These are phyloP conservation scores for Aspergillus quadricinctus DNA, from an alignment of 2,329 filamentous ascomycete species.

Conservation along the genomic window DNA sequence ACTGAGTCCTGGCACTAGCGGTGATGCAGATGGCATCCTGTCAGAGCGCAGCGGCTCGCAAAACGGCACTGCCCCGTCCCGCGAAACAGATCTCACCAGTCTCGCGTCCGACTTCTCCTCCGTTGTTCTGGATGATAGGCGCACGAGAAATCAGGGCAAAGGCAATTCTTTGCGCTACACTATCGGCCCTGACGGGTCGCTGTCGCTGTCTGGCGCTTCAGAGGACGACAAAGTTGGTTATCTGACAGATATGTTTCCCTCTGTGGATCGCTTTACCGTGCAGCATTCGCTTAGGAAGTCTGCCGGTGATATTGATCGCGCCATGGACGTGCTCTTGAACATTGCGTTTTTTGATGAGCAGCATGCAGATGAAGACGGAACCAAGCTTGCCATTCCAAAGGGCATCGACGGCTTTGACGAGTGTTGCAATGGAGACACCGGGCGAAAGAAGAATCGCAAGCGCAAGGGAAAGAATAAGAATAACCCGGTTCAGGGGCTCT, in stretches of 20 bases:
- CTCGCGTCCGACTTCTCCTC: constrained; percentile 45
- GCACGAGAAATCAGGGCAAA: constrained; percentile 8
- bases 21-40: constrained; percentile 18
- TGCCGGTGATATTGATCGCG: constrained; percentile 61
- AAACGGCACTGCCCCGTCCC: constrained; percentile 35
- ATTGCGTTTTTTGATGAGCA: constrained; percentile 70
- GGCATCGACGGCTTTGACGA: constrained; percentile 79
- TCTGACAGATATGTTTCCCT: constrained; percentile 68
- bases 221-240: constrained; percentile 59
- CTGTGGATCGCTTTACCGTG: constrained; percentile 62
- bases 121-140: constrained; percentile 24
- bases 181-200: constrained; percentile 24
- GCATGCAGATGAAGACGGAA: constrained; percentile 48
- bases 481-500: constrained; percentile 21
- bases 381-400: constrained; percentile 50
- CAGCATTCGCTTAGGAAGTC: constrained; percentile 63
- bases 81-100: constrained; percentile 49
- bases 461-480: constrained; percentile 36
- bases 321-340: constrained; percentile 78
- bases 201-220: constrained; percentile 25
- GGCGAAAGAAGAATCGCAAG: constrained; percentile 42
- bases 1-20: constrained; percentile 20
- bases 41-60: constrained; percentile 27
- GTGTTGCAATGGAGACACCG: constrained; percentile 44
- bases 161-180: constrained; percentile 22